phyloP scores from a whole-genome alignment of 1,139 yeast genomes.

The Kurtzmaniella quercitrusa region DNA sequence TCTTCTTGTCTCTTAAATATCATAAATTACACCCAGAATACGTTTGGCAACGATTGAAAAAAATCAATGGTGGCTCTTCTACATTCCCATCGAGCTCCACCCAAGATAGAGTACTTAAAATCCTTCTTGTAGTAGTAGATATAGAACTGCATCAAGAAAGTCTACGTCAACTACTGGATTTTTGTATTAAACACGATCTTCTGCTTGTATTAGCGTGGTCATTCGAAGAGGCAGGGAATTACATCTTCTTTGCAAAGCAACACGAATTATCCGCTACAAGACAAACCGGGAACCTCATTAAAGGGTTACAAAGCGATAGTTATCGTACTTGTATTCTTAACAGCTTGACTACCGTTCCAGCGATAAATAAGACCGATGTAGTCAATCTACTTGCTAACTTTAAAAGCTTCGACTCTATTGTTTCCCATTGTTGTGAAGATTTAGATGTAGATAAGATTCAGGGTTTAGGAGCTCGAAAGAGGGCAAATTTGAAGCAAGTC shows the following conservation, averaged over 20 bases:
- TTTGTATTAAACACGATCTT: constrained; percentile 67
- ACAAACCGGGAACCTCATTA: constrained; percentile 23
- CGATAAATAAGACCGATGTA: constrained; percentile 59
- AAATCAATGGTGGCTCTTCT: constrained; percentile 32
- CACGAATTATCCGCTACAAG: constrained; percentile 34
- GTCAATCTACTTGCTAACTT: constrained; percentile 49
- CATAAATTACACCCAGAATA: constrained; percentile 89
- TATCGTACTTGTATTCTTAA: constrained; percentile 49
- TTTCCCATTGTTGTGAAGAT: constrained; percentile 25
- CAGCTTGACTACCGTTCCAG: constrained; percentile 47
- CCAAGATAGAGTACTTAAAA: constrained; percentile 49
- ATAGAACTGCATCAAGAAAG: constrained; percentile 70
- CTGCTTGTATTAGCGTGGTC: constrained; percentile 77
- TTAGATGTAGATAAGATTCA: constrained; percentile 30
- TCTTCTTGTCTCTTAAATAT: constrained; percentile 75
- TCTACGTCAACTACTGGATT: constrained; percentile 63
- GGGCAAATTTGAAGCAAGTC: constrained; percentile 38
- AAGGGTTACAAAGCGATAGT: constrained; percentile 40
- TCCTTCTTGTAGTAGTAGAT: constrained; percentile 73
- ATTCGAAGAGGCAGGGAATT: constrained; percentile 82
- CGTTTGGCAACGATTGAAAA: constrained; percentile 64
- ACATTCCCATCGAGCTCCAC: constrained; percentile 11
- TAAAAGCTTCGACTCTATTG: constrained; percentile 48
- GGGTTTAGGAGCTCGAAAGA: constrained; percentile 57
- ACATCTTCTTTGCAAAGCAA: constrained; percentile 51